These are phyloP conservation scores for Limonium bicolor DNA, from an alignment of 148 eudicot genomes.

Conservation along the genomic window DNA sequence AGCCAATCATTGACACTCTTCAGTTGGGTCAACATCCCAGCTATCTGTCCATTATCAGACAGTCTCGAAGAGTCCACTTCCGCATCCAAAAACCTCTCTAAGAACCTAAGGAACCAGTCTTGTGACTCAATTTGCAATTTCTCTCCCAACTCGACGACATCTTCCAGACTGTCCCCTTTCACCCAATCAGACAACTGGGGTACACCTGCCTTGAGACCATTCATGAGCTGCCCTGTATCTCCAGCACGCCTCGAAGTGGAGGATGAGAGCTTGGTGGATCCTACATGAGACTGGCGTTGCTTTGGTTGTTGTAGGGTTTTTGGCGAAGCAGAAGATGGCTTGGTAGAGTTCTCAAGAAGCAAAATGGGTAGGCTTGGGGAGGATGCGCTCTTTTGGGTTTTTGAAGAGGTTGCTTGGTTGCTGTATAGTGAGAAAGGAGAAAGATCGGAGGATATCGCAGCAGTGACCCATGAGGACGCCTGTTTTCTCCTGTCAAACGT, in stretches of 20 bases:
- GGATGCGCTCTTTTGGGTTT: conserved; percentile 15
- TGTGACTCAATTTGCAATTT: conserved; percentile 46
- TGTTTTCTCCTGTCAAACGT: conserved; percentile 51
- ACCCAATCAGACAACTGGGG: conserved; percentile 50
- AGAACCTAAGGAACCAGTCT: conserved; percentile 77
- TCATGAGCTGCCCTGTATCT: conserved; percentile 17
- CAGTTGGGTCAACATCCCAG: no score
- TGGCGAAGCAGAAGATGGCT: conserved; percentile 29
- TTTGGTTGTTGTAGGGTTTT: conserved; percentile 38
- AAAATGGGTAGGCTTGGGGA: conserved; percentile 28
- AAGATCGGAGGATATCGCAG: conserved; percentile 62
- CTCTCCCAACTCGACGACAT: conserved; percentile 55
- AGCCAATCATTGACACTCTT: conserved; percentile 93
- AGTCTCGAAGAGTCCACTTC: conserved; percentile 43
- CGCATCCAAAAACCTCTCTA: conserved; percentile 74
- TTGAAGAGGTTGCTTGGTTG: conserved; percentile 23
- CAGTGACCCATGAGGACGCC: conserved; percentile 78
- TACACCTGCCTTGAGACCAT: conserved; percentile 31
- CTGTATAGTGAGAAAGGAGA: conserved; percentile 46
- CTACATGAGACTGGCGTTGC: conserved; percentile 28
- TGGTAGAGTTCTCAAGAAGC: conserved; percentile 44
- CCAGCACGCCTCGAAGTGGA: conserved; percentile 28
- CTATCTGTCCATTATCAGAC: conserved; percentile 75
- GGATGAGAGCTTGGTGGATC: conserved; percentile 20
- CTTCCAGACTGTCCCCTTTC: conserved; percentile 58